Evolutionary conservation across 2,329 filamentous ascomycete genomes (phyloP), one percentile per base, ranked within the genome.

Genomic region (Aspergillus ochraceus): DNA sequence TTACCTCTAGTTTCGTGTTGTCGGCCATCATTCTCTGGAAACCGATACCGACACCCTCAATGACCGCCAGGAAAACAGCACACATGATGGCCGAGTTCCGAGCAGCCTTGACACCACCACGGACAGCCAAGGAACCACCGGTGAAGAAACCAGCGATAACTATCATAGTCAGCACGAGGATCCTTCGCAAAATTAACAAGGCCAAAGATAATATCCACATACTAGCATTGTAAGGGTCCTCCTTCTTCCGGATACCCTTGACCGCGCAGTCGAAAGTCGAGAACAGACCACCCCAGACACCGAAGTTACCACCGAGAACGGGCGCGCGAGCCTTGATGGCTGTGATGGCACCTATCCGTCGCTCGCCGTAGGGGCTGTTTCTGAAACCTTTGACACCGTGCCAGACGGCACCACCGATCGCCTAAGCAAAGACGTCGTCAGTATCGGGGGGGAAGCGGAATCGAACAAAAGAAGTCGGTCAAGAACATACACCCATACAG

Each of bases 301-400:
- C 94, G 71, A 98, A 99, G 83, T 99, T 99, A 72, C 95, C 95
- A 73, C 95, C 95, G 52, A 98, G 86, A 36, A 98, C 94, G 2
- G 95, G 95, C 47, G 95, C 95, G 74, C 95, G 90, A 74, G 95
- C 93, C 84, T 99, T 99, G 80, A 99, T 92, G 61, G 95, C 95
- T 71, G 94, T 97, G 80, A 99, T 85, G 68, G 95, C 91, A 76
- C 95, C 95, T 83, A 98, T 94, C 77, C 94, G 86, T 76, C 95
- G 87, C 83, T 99, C 95, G 76, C 95, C 95, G 77, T 96, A 92
- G 42, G 91, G 91, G 60, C 88, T 91, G 81, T 91, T 96, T 75
- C 92, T 84, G 81, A 92, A 95, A 60, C 93, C 95, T 82, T 99
- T 99, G 66, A 97, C 90, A 71, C 93, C 93, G 80, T 97, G 94